Base-by-base conservation (phyloP, 2,329 filamentous ascomycete genomes). In the Claviceps sorghi region DNA sequence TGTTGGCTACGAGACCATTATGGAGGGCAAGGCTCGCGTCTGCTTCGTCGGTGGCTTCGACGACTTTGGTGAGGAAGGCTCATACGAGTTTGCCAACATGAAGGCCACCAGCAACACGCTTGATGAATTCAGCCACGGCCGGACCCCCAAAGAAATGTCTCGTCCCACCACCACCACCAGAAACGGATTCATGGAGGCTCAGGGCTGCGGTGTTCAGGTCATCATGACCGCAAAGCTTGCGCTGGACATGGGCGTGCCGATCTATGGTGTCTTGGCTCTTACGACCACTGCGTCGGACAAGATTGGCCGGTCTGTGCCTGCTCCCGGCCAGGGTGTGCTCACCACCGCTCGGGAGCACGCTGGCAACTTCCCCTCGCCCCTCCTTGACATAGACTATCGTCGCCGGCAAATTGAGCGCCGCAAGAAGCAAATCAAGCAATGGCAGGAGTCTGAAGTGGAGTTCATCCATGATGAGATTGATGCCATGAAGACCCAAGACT, bases 61-160 rank as follows among this genome's bases (percentile, higher is more conserved):
- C 73, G 94, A 98, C 72, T 96, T 98, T 75, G 89, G 94, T 64
- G 93, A 98, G 72, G 93, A 98, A 72, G 94, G 93, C 50, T 98
- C 93, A 1, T 98, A 96, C 65, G 93, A 98, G 70, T 98, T 98
- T 68, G 93, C 93, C 76, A 98, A 98, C 77, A 98, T 98, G 93
- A 95, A 95, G 73, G 93, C 93, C 54, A 98, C 93, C 52, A 96
- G 90, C 79, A 98, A 97, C 65, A 90, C 91, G 29, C 86, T 96
- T 56, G 90, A 97, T 60, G 94, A 98, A 69, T 88, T 98, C 61
- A 88, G 83, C 10, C 93, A 97, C 64, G 93, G 93, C 48, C 88
- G 93, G 59, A 97, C 93, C 49, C 91, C 93, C 13, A 82, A 84
- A 69, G 93, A 98, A 71, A 98, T 98, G 93, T 98, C 94, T 34